A percentile compares a stretch with the other conserved stretches of the same genome.
phyloP scores from a whole-genome alignment of 345 rosid genomes.

The Eucalyptus pumila region DNA sequence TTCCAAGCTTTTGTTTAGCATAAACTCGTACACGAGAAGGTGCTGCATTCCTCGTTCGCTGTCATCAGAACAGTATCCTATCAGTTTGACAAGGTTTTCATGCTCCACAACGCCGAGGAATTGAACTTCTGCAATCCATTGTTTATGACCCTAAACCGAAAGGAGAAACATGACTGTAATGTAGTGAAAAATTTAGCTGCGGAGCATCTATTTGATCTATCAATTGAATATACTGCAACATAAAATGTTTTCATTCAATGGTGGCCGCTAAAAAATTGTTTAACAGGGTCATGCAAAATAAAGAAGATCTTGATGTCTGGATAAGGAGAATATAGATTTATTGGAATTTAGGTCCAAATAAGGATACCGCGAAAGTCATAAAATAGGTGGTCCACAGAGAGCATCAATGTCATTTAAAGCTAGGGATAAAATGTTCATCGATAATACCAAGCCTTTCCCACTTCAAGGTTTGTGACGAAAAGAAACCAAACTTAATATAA shows the following conservation, averaged over 20 bases:
- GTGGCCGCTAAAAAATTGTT: background rate
- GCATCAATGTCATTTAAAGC: background rate
- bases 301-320: background rate
- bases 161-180: background rate
- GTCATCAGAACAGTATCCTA: slow-evolving; percentile 75
- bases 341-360: background rate
- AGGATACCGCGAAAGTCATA: background rate
- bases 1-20: slow-evolving; percentile 76
- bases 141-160: slow-evolving; percentile 66
- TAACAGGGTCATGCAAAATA: background rate
- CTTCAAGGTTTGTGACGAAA: background rate
- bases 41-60: slow-evolving; percentile 68
- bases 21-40: slow-evolving; percentile 67
- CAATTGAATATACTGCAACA: background rate
- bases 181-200: background rate
- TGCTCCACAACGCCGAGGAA: slow-evolving; percentile 78
- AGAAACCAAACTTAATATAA: background rate
- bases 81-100: slow-evolving; percentile 71
- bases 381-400: background rate
- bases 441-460: background rate
- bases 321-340: background rate
- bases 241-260: background rate
- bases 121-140: slow-evolving; percentile 90
- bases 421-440: background rate
- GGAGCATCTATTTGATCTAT: background rate